Percentiles rank a stretch among this genome's conserved stretches.
Conservation (phyloP, 2,329 filamentous ascomycete genomes). For the Fusarium udum region DNA sequence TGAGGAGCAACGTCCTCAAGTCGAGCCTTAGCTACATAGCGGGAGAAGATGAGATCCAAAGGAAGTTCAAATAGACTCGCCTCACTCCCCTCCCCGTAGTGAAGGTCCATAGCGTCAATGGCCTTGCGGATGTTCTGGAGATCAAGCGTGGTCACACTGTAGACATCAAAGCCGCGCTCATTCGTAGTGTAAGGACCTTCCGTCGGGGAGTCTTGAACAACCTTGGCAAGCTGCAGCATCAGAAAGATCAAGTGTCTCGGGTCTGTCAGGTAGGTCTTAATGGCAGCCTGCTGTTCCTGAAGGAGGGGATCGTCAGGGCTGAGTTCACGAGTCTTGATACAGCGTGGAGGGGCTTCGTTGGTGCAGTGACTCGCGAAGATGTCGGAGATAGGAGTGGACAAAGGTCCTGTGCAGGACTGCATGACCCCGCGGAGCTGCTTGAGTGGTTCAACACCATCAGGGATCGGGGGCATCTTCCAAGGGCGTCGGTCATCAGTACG, state of each 20-base stretch:
- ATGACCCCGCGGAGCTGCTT: neutral
- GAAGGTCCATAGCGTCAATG: neutral
- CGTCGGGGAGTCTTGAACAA: neutral
- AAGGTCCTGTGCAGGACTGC: neutral
- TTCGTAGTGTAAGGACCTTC: neutral
- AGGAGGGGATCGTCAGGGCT: neutral
- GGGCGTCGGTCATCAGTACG: neutral
- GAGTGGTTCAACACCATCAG: neutral
- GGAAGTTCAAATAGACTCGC: neutral
- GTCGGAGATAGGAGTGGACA: neutral
- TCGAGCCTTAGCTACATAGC: accelerated
- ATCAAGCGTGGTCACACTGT: neutral
- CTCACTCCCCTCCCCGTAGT: neutral
- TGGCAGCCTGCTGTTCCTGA: neutral
- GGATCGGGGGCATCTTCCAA: neutral
- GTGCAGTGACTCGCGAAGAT: neutral
- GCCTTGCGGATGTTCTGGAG: neutral
- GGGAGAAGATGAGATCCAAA: neutral
- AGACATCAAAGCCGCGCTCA: neutral
- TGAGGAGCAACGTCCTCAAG: neutral
- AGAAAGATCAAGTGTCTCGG: neutral
- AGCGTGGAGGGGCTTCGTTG: neutral
- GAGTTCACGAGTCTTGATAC: neutral
- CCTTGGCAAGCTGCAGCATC: neutral
- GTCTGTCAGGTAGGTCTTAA: neutral